Evolutionary conservation across 257 asterid species (phyloP).

Genomic region (Catharanthus roseus): DNA sequence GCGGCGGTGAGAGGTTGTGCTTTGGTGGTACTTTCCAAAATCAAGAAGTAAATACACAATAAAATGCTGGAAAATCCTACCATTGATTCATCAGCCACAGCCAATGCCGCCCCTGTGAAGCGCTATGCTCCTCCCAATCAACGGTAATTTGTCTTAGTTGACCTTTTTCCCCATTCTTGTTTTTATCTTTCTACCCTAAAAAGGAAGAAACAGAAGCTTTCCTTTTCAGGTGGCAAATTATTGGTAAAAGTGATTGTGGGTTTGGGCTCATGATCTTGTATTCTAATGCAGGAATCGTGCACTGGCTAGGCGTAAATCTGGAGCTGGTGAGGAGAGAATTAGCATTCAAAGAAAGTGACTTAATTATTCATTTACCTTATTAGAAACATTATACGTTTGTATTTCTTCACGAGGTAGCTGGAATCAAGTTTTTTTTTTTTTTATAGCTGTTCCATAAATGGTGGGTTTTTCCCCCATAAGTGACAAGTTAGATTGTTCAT

Average conservation of each 20-base stretch:
- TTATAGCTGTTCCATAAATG: neutral
- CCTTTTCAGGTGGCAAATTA: neutral
- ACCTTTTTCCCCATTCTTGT: neutral
- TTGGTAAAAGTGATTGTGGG: constrained; percentile 4
- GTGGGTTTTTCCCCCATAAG: neutral
- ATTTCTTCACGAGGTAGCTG: neutral
- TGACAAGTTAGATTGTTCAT: neutral
- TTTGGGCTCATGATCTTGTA: constrained; percentile 9
- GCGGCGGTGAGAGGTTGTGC: constrained; percentile 20
- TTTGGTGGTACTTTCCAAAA: neutral
- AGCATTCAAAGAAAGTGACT: neutral
- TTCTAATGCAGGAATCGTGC: constrained; percentile 66
- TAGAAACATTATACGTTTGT: neutral
- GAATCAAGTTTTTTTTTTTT: neutral
- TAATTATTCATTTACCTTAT: neutral
- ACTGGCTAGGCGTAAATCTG: constrained; percentile 89
- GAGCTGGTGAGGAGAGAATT: constrained; percentile 53
- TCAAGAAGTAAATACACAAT: neutral
- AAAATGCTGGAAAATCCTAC: constrained; percentile 75
- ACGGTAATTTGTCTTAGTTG: constrained; percentile 36
- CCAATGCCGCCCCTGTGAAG: constrained; percentile 56
- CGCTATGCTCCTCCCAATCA: constrained; percentile 95
- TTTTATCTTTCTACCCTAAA: neutral
- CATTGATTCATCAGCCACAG: constrained; percentile 50
- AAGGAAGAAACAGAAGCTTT: neutral